Conservation (phyloP, 1,139 yeast species). For the Sugiyamaella xylanicola region DNA sequence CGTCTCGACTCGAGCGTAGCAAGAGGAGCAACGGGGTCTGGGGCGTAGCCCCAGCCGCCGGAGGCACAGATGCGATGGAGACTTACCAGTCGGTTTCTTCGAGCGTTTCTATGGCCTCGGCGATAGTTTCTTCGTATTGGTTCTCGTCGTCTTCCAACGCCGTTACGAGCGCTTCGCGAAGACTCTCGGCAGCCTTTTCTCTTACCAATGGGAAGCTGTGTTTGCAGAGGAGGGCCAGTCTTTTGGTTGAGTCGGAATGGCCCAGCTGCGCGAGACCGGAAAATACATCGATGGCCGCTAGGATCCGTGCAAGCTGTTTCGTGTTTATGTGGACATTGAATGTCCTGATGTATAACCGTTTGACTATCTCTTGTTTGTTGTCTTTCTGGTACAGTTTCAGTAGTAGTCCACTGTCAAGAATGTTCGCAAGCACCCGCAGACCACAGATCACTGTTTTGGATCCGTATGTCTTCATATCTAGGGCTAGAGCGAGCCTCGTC, state of each 20-base stretch:
- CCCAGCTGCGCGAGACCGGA: constrained; percentile 29
- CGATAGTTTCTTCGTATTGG: not conserved
- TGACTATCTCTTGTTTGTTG: constrained; percentile 3
- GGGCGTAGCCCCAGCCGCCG: constrained; percentile 1
- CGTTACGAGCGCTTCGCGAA: constrained; percentile 21
- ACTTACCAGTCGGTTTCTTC: constrained; percentile 27
- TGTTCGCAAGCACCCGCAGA: constrained; percentile 19
- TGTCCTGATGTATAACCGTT: constrained; percentile 25
- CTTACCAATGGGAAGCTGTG: constrained; percentile 32
- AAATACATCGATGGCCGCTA: constrained; percentile 27
- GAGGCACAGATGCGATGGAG: not conserved
- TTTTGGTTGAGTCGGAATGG: constrained; percentile 21
- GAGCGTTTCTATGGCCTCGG: constrained; percentile 16
- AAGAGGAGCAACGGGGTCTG: not conserved
- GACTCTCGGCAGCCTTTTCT: constrained; percentile 34
- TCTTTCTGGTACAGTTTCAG: constrained; percentile 17
- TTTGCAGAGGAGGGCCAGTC: constrained; percentile 30
- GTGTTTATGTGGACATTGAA: constrained; percentile 35
- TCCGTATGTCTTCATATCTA: constrained; percentile 25
- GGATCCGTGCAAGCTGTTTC: constrained; percentile 24
- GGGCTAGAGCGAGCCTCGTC: constrained; percentile 19
- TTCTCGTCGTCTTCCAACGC: constrained; percentile 14
- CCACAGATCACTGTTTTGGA: constrained; percentile 24
- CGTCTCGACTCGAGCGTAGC: not conserved
- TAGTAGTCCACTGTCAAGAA: constrained; percentile 29